Base-by-base conservation (phyloP, 306 rosid genomes). In the Glycine tomentella region DNA sequence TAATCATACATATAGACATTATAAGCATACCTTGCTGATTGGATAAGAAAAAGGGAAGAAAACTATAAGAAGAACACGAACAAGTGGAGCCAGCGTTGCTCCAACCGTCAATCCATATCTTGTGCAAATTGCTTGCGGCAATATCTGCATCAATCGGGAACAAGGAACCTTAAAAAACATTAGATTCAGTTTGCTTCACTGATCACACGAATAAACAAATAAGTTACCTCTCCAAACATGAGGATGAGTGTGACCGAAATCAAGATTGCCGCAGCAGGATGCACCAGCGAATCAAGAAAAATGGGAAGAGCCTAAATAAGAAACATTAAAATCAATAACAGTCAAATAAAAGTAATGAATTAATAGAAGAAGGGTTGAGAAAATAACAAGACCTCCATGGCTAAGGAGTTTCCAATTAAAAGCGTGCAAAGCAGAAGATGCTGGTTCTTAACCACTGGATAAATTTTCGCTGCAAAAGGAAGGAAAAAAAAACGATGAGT, bases 351-450 rank as follows among this genome's bases (percentile, higher is more conserved):
- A 25, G 31, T 9, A n/a, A 14, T 33, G 0, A 64, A 2, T 49
- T 12, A 5, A 66, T 67, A 58, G 40, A 81, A 73, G 67, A 77
- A 73, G 67, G 64, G 75, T 4, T 69, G 9, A 42, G 2, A 42
- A 7, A 42, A 1, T 42, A 6, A 42, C 11, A 61, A 8, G 2
- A 95, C 99, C 98, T 95, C 99, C 97, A 95, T 93, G 10, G 99
- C 98, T 76, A 95, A 67, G 17, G 99, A 88, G 80, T 95, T 95
- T 53, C 98, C 99, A 53, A 95, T 95, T 85, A 95, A 85, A 71
- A 95, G 99, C 7, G 99, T 95, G 77, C 99, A 95, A 40, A 95
- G 94, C 74, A 93, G 79, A 77, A 93, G 98, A 86, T 95, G 99
- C 89, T 95, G 99, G 56, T 95, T 95, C 86, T 95, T 95, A 66